Evolutionary conservation across 345 rosid genomes (phyloP), one percentile per base, ranked within the genome.

Genomic region (thale cress (Arabidopsis thaliana)): DNA sequence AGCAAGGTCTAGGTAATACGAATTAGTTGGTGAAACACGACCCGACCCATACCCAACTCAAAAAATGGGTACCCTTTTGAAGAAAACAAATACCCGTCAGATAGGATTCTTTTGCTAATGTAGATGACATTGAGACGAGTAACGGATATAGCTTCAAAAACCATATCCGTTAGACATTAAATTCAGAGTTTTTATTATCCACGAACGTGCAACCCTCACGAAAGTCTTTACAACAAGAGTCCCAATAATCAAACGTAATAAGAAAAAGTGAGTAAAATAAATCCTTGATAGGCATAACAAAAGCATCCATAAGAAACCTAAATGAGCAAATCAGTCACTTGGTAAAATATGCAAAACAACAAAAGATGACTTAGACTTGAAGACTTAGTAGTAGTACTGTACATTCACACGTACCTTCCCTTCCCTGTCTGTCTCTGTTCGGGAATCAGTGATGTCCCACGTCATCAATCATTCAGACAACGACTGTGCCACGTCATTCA

Each of bases 401-500:
- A 76, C 75, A 76, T 53, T 76, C 75, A 76, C 70, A 53, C 65
- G 59, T 61, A 62, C 79, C 60, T 74, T 73, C 40, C 37, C 42
- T 46, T 75, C 55, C 59, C 14, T 36, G 50, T 53, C 49, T 61
- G 23, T 24, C 23, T 42, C 32, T 28, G 32, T 28, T 28, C 32
- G 25, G 14, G 50, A 44, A 45, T 33, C 30, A 62, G 41, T n/a
- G 44, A 25, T 71, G 60, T 50, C 61, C 53, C 25, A 41, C 38
- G 28, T 73, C 69, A 73, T 44, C 69, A 32, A 48, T 24, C 11
- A 9, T 69, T 55, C 60, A 51, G 48, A 37, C 59, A 51, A 37
- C 36, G 24, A 24, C 36, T 20, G 5, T 36, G 49, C 10, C 52
- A 28, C 7, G 30, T 87, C 81, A 88, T 81, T 95, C 97, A 63